A percentile compares a stretch with the other conserved stretches of the same genome.
These are phyloP conservation scores for Mortierella polycephala DNA, from an alignment of 371 early-diverging fungal species.

Conservation along the genomic window DNA sequence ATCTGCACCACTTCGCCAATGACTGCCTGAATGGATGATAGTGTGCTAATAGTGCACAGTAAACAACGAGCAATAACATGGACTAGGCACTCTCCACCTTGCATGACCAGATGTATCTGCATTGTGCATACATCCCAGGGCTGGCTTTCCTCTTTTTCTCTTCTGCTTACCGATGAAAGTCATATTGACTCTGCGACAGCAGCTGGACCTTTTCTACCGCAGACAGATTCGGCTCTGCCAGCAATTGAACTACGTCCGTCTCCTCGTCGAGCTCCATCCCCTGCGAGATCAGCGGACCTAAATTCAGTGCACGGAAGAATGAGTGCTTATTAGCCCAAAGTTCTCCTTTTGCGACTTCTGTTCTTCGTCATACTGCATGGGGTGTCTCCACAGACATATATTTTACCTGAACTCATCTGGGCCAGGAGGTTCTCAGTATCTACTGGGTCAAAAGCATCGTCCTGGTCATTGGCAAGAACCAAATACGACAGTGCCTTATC, in stretches of 20 bases:
- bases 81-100: too few species aligned
- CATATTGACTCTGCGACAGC: constrained; percentile 38
- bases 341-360: background rate
- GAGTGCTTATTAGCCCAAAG: background rate
- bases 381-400: too few species aligned
- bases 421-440: constrained; percentile 47
- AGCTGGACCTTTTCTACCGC: constrained; percentile 30
- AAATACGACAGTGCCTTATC: constrained; percentile 50
- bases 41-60: too few species aligned
- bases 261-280: constrained; percentile 43
- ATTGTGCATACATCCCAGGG: too few species aligned
- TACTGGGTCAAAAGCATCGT: constrained; percentile 48
- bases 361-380: too few species aligned
- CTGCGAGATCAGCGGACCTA: constrained; percentile 34
- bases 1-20: too few species aligned
- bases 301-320: too few species aligned
- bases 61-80: too few species aligned
- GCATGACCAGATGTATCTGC: too few species aligned
- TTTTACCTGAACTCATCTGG: constrained; percentile 46
- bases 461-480: constrained; percentile 40
- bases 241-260: constrained; percentile 39
- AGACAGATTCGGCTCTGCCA: constrained; percentile 41
- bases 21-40: too few species aligned
- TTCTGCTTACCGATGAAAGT: constrained; percentile 46
- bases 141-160: too few species aligned